A percentile compares a stretch with the other conserved stretches of the same genome.
phyloP scores from a whole-genome alignment of 176 grass and related monocot genomes.

The Panicum miliaceum region DNA sequence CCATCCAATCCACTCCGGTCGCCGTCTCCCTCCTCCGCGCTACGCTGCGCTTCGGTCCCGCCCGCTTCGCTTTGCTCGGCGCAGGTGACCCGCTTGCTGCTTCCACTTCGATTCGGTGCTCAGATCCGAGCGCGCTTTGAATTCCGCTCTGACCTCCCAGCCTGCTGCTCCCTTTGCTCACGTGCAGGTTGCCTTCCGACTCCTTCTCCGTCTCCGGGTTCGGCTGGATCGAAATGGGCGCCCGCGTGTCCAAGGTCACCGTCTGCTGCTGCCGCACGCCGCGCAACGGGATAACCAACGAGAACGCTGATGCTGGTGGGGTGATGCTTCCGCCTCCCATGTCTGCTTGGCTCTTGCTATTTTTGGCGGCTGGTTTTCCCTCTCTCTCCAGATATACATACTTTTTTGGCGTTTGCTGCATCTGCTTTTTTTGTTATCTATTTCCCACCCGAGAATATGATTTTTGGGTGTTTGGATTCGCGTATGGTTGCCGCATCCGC shows the following conservation, averaged over 20 bases:
- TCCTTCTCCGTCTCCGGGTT: neutral
- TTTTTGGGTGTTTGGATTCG: neutral
- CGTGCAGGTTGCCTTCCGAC: constrained; percentile 37
- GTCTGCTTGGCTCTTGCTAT: neutral
- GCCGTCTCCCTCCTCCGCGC: neutral
- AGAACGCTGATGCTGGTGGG: constrained; percentile 54
- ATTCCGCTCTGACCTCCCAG: constrained; percentile 22
- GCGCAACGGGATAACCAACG: constrained; percentile 55
- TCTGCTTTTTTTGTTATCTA: neutral
- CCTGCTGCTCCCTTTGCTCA: neutral
- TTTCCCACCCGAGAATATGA: neutral
- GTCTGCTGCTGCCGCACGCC: constrained; percentile 68
- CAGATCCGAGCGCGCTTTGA: constrained; percentile 44
- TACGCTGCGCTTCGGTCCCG: neutral
- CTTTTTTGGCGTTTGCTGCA: neutral
- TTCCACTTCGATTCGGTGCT: constrained; percentile 16
- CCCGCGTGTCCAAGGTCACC: constrained; percentile 58
- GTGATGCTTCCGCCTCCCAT: constrained; percentile 28
- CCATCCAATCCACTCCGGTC: constrained; percentile 44
- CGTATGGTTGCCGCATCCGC: neutral
- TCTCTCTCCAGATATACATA: neutral
- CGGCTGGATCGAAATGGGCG: constrained; percentile 68
- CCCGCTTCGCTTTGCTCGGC: neutral
- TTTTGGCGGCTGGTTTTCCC: neutral
- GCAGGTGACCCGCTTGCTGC: constrained; percentile 2